Evolutionary conservation across 108 stramenopile species (phyloP), one percentile per base, ranked within the genome.

Genomic region (Cylindrotheca fusiformis): DNA sequence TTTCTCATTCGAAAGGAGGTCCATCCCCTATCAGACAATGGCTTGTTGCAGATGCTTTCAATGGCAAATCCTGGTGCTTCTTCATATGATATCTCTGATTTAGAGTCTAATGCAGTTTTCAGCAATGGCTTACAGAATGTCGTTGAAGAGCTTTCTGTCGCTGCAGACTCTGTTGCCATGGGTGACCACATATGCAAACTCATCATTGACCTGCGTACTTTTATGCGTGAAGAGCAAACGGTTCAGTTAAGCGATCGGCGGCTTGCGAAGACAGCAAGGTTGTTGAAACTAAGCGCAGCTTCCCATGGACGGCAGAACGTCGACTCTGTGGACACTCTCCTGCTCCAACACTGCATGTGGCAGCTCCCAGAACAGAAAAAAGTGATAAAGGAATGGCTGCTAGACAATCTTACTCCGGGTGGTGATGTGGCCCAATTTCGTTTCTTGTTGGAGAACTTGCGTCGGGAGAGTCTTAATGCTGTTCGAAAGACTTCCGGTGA

Each of bases 1-100:
- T 90, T 90, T 55, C 64, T 90, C 23, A 46, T 90, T 0, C 59
- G 89, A 45, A 80, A 82, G 26, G 77, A 85, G 48, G 89, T 90
- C 22, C 3, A 52, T 3, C 62, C 81, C 23, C 86, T 90, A 6
- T 85, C 89, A 4, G 89, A 90, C 56, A 80, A 71, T n/a, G 86
- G 82, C 8, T 48, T 87, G 26, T 2, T 85, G 45, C 24, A 73
- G 60, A 44, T 90, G 33, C 69, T 90, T 29, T 61, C 76, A 8
- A 63, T 77, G 69, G 56, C 70, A 48, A 63, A 68, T 41, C 71
- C 76, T 46, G 18, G 46, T 22, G 22, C 52, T 10, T 63, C 71
- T n/a, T 27, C 62, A 22, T 51, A 56, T 44, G 48, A 47, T 21
- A 17, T 24, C 2, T 31, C n/a, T 45, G 47, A 55, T n/a, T 12